Conservation (phyloP, 495 filamentous ascomycete genomes). For the Aspergillus steynii region DNA sequence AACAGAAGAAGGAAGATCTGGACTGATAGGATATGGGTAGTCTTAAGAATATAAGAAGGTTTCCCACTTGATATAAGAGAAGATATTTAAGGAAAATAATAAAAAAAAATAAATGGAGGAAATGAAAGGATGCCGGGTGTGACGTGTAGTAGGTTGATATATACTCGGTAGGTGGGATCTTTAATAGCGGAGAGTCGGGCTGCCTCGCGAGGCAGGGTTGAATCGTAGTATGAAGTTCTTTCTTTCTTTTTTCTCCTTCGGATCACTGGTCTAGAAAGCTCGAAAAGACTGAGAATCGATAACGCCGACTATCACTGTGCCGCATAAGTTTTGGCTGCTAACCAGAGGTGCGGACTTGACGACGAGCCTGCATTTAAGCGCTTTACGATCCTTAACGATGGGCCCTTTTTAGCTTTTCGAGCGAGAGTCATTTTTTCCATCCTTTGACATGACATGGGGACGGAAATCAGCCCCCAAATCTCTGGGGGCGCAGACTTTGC, state of each 20-base stretch:
- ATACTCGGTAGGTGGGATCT: neutral
- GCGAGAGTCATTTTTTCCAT: constrained; percentile 15
- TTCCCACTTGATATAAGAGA: constrained; percentile 1
- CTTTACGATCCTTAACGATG: constrained; percentile 20
- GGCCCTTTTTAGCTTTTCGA: constrained; percentile 17
- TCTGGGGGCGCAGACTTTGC: constrained; percentile 32
- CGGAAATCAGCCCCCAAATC: constrained; percentile 26
- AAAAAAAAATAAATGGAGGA: constrained; percentile 5
- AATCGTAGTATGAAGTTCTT: constrained; percentile 23
- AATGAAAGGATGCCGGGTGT: constrained; percentile 9
- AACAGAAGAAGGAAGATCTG: constrained; percentile 4
- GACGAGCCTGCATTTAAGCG: constrained; percentile 48
- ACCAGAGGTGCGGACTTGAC: constrained; percentile 33
- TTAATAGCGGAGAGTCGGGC: constrained; percentile 25
- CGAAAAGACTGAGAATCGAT: constrained; percentile 27
- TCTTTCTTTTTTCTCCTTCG: constrained; percentile 18
- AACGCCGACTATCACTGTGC: constrained; percentile 39
- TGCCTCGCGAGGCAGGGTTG: constrained; percentile 41
- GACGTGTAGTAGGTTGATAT: constrained; percentile 22
- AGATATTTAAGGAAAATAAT: neutral
- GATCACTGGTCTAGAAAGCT: constrained; percentile 40
- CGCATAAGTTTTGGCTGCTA: constrained; percentile 30
- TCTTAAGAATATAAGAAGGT: too few relatives aligned
- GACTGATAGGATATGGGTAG: too few relatives aligned
- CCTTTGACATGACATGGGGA: constrained; percentile 22